Percentiles rank a stretch among this genome's conserved stretches.
These are phyloP conservation scores for Agrocybe praecox DNA, from an alignment of 768 basidiomycete species.

Conservation along the genomic window DNA sequence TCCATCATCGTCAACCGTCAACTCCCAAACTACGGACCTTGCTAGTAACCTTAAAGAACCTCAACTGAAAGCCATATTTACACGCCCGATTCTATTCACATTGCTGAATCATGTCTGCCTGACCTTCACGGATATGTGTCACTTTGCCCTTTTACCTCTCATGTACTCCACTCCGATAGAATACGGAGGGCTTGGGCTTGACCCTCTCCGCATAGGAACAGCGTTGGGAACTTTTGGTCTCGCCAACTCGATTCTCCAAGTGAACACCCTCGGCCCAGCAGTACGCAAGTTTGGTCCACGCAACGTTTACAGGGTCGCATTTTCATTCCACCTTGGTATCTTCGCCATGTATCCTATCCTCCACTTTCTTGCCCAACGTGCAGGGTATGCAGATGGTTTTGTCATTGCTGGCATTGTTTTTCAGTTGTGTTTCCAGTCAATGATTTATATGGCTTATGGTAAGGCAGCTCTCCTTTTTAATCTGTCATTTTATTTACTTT, in stretches of 20 bases:
- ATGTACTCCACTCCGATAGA: conserved; percentile 58
- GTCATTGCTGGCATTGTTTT: not conserved
- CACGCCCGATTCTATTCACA: conserved; percentile 28
- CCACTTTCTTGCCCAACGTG: not conserved
- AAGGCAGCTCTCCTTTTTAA: not conserved
- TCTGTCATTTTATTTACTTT: not conserved
- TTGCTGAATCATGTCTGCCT: conserved; percentile 34
- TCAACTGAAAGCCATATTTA: conserved; percentile 23
- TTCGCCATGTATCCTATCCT: not conserved
- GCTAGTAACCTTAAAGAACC: not conserved
- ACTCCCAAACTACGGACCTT: not conserved
- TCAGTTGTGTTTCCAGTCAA: not conserved
- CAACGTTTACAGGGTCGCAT: not conserved
- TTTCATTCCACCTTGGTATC: not conserved
- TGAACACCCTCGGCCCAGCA: not conserved
- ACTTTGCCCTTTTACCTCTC: conserved; percentile 38
- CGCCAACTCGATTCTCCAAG: not conserved
- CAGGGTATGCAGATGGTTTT: not conserved
- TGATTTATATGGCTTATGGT: not conserved
- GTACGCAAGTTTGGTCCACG: not conserved
- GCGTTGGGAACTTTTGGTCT: not conserved
- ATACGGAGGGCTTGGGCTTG: conserved; percentile 68
- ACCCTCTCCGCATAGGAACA: conserved; percentile 62
- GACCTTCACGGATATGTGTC: conserved; percentile 37
- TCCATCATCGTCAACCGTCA: not conserved